Evolutionary conservation across 768 basidiomycete genomes (phyloP).

Genomic region (Agrocybe praecox): DNA sequence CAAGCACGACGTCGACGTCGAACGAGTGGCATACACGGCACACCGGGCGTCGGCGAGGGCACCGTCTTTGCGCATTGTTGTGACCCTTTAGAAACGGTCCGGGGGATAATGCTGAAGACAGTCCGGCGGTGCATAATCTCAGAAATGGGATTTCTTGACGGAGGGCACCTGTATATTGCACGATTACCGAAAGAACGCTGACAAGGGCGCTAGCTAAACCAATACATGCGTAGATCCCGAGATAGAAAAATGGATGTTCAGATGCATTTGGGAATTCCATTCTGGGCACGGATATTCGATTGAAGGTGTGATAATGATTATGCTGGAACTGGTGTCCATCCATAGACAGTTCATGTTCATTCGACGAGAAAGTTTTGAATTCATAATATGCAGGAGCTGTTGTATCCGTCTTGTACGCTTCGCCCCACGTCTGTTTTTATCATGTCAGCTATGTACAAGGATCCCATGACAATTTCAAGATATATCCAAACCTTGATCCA

Average conservation of each 20-base stretch:
- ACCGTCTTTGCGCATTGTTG: too few species aligned
- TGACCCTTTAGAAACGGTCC: too few species aligned
- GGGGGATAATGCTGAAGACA: too few species aligned
- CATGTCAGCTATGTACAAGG: not conserved
- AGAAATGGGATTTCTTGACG: too few species aligned
- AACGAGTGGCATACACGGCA: too few species aligned
- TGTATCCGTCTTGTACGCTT: constrained; percentile 45
- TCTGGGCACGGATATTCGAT: constrained; percentile 24
- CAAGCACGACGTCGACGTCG: too few species aligned
- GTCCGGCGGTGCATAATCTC: too few species aligned
- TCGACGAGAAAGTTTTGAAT: constrained; percentile 36
- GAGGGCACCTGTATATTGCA: constrained; percentile 58
- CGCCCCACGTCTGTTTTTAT: constrained; percentile 62
- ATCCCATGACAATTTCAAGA: not conserved
- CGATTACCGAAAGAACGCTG: constrained; percentile 41
- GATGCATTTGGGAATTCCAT: constrained; percentile 46
- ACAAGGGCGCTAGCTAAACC: constrained; percentile 48
- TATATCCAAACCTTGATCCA: constrained; percentile 71
- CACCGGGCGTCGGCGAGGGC: too few species aligned
- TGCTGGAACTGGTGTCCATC: constrained; percentile 24
- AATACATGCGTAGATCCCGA: constrained; percentile 59
- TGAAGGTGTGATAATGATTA: constrained; percentile 22
- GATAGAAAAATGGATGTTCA: constrained; percentile 64
- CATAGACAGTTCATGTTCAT: constrained; percentile 38
- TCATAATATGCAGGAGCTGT: constrained; percentile 25